Base-by-base conservation (phyloP, 306 rosid genomes). In the Bauhinia variegata region DNA sequence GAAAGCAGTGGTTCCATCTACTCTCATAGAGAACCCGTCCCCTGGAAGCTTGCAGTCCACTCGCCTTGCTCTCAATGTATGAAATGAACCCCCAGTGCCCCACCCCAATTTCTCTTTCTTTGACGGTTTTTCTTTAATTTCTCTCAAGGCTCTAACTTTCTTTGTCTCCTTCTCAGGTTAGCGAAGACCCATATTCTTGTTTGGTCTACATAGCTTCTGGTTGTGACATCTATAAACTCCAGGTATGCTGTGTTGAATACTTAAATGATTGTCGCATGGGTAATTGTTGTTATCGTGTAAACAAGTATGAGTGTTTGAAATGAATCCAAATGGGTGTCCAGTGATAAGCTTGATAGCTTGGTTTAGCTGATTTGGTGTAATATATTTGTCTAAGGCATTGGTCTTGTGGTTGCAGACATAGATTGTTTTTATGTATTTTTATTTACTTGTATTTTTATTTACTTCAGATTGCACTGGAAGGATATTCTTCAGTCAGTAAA, bases 41-140 rank as follows among this genome's bases (percentile, higher is more conserved):
- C 98, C 96, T 4, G 98, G 89, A 63, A 84, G 82, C 65, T 61
- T 87, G 52, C 98, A 92, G 54, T 75, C 92, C 43, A 89, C 92
- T 77, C 95, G 98, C 44, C 92, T 92, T 48, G 87, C 98, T 46
- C 91, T 89, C 55, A 85, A 84, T 82, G 96, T 80, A 52, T 23
- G 4, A 1, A 13, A 2, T 30, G 9, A 36, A 36, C 14, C n/a
- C n/a, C n/a, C n/a, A n/a, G n/a, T n/a, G n/a, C n/a, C n/a, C n/a
- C n/a, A n/a, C n/a, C n/a, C n/a, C n/a, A n/a, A n/a, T n/a, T n/a
- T n/a, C n/a, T n/a, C n/a, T n/a, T n/a, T n/a, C 68, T 39, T 5
- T 9, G n/a, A 7, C 8, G 4, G 9, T 30, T 19, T 52, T 39
- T 63, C 12, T 18, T 18, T 4, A 9, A 4, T 17, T 4, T 36